Evolutionary conservation across 768 basidiomycete genomes (phyloP).

Genomic region (Trametes cingulata): DNA sequence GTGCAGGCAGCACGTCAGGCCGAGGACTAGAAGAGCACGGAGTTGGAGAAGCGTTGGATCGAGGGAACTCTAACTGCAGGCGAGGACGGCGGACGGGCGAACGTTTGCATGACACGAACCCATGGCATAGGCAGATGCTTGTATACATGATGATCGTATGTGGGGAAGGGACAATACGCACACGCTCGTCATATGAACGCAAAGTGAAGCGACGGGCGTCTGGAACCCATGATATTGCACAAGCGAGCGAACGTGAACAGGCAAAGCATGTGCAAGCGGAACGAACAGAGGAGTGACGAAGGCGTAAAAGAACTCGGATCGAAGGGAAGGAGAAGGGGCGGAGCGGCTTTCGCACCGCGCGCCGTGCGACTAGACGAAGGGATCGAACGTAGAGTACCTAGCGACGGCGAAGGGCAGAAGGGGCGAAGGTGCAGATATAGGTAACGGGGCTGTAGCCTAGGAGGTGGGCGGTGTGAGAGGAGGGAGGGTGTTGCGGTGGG

Average conservation of each 20-base stretch:
- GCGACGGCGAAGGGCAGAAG: background rate
- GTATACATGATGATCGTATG: background rate
- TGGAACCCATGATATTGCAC: constrained; percentile 8
- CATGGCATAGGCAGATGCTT: background rate
- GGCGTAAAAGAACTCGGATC: too few relatives aligned
- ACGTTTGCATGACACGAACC: too few relatives aligned
- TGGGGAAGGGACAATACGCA: background rate
- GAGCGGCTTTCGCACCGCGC: background rate
- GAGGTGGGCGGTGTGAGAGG: background rate
- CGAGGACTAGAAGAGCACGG: background rate
- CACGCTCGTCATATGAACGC: constrained; percentile 9
- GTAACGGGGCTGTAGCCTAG: constrained; percentile 5
- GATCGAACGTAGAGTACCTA: constrained; percentile 1
- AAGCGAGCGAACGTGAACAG: constrained; percentile 1
- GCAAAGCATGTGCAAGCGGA: background rate
- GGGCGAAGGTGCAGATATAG: background rate
- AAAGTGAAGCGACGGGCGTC: background rate
- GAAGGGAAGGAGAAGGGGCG: background rate
- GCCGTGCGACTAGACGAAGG: background rate
- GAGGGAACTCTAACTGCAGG: background rate
- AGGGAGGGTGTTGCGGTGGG: background rate
- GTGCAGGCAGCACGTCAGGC: background rate
- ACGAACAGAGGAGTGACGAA: too few relatives aligned
- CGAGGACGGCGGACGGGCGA: background rate
- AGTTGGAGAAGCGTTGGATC: background rate